Conservation (phyloP, 2,329 filamentous ascomycete species). For the Aureobasidium mangrovei region DNA sequence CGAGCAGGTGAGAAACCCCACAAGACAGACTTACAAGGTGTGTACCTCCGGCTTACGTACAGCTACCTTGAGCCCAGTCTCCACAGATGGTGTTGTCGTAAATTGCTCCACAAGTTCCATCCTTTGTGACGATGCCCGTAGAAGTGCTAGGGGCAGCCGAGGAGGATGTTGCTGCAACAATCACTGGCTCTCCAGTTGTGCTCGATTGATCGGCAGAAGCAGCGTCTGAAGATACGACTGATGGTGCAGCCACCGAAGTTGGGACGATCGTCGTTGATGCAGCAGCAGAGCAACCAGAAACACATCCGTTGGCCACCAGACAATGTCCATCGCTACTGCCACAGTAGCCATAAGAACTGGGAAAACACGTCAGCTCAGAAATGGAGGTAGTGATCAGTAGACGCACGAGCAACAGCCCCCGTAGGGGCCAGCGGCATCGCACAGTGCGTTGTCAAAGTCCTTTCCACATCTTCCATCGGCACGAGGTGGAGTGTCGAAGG, state of each 20-base stretch:
- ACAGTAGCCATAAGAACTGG: conserved; percentile 22
- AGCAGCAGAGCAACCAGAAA: conserved; percentile 30
- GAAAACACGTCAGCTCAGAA: conserved; percentile 13
- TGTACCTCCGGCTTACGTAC: conserved; percentile 18
- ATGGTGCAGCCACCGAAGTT: not conserved
- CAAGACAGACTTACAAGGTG: not conserved
- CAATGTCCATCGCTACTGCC: conserved; percentile 28
- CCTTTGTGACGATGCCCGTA: conserved; percentile 34
- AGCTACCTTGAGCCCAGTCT: conserved; percentile 44
- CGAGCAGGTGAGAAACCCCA: no score
- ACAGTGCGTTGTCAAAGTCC: conserved; percentile 31
- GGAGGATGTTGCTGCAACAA: conserved; percentile 22
- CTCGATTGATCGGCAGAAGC: conserved; percentile 16
- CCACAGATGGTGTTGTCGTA: conserved; percentile 45
- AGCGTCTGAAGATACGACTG: conserved; percentile 13
- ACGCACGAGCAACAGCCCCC: conserved; percentile 31
- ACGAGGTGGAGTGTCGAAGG: conserved; percentile 16
- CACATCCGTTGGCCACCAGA: conserved; percentile 27
- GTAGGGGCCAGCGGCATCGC: conserved; percentile 31
- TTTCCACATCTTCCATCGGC: conserved; percentile 34
- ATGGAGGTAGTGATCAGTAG: not conserved
- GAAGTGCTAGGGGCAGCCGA: conserved; percentile 20
- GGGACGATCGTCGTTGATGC: conserved; percentile 14
- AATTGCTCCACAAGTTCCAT: conserved; percentile 46
- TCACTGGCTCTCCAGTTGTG: conserved; percentile 20